Conservation (phyloP, 306 rosid species). For the Chamaecrista fasciculata region DNA sequence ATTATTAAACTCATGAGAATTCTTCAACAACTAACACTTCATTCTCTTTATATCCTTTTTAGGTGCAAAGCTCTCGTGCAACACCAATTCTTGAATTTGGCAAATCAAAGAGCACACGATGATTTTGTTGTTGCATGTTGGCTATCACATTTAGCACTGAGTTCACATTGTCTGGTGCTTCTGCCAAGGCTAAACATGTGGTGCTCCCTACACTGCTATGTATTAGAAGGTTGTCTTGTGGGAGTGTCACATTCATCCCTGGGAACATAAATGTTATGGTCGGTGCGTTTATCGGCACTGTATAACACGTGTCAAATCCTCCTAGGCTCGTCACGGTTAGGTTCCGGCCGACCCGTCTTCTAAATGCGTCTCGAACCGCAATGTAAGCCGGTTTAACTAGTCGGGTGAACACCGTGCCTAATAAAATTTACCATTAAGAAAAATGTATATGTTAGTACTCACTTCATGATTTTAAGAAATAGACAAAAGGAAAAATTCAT, state of each 20-base stretch:
- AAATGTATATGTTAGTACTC: no score
- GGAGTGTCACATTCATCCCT: slow-evolving; percentile 86
- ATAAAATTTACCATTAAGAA: background rate
- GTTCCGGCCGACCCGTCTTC: slow-evolving; percentile 49
- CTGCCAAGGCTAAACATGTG: slow-evolving; percentile 82
- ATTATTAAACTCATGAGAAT: slow-evolving; percentile 23
- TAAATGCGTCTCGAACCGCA: slow-evolving; percentile 72
- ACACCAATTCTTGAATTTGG: slow-evolving; percentile 89
- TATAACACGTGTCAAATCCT: slow-evolving; percentile 94
- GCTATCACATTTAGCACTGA: slow-evolving; percentile 91
- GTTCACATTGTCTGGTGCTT: slow-evolving; percentile 80
- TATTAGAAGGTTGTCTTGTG: slow-evolving; percentile 68
- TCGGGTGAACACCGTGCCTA: slow-evolving; percentile 89
- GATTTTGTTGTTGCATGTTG: slow-evolving; percentile 94
- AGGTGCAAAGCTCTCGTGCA: slow-evolving; percentile 78
- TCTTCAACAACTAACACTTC: no score
- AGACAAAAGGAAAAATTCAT: no score
- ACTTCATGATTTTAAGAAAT: no score
- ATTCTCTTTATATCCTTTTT: no score
- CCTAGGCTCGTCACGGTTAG: slow-evolving; percentile 57
- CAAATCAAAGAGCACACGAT: slow-evolving; percentile 69
- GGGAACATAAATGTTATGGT: slow-evolving; percentile 76
- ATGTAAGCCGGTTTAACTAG: slow-evolving; percentile 67
- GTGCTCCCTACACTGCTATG: slow-evolving; percentile 68
- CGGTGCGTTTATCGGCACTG: slow-evolving; percentile 59